phyloP scores from a whole-genome alignment of 352 stramenopile genomes.

The Pilasporangium apinafurcum region DNA sequence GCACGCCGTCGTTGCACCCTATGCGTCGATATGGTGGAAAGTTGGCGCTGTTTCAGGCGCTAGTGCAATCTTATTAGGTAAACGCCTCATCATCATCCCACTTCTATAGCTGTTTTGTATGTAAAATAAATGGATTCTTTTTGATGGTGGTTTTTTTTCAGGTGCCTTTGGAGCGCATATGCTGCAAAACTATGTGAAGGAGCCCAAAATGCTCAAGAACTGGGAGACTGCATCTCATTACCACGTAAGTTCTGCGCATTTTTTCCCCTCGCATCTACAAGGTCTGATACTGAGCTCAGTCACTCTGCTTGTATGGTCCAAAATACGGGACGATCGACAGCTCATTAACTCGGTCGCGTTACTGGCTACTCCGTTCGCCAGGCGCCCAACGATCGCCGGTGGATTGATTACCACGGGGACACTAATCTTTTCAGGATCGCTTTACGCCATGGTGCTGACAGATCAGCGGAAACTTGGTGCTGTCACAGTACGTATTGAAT shows the following conservation, averaged over 20 bases:
- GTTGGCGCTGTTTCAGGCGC: constrained; percentile 63
- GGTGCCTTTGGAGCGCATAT: constrained; percentile 76
- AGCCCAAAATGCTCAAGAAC: constrained; percentile 79
- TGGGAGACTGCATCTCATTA: constrained; percentile 82
- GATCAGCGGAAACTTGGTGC: constrained; percentile 67
- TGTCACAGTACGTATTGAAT: constrained; percentile 58
- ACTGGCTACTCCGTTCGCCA: constrained; percentile 55
- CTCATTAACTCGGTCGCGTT: constrained; percentile 71
- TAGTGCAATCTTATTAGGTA: constrained; percentile 51
- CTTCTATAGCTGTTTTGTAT: constrained; percentile 1
- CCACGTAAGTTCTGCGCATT: constrained; percentile 29
- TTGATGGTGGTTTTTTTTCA: constrained; percentile 8
- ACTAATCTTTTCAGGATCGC: constrained; percentile 71
- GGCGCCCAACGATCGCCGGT: constrained; percentile 49
- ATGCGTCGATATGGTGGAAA: constrained; percentile 75
- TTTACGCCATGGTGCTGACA: constrained; percentile 76
- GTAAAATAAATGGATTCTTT: background rate
- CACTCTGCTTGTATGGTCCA: background rate
- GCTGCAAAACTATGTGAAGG: constrained; percentile 55
- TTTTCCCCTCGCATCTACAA: background rate
- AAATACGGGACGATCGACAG: constrained; percentile 14
- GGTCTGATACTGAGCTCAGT: background rate
- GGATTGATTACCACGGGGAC: constrained; percentile 52
- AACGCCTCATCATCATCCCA: too few relatives aligned
- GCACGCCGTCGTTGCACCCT: constrained; percentile 48